Evolutionary conservation across 768 basidiomycete species (phyloP).

Genomic region (Boletus subcaerulescens): DNA sequence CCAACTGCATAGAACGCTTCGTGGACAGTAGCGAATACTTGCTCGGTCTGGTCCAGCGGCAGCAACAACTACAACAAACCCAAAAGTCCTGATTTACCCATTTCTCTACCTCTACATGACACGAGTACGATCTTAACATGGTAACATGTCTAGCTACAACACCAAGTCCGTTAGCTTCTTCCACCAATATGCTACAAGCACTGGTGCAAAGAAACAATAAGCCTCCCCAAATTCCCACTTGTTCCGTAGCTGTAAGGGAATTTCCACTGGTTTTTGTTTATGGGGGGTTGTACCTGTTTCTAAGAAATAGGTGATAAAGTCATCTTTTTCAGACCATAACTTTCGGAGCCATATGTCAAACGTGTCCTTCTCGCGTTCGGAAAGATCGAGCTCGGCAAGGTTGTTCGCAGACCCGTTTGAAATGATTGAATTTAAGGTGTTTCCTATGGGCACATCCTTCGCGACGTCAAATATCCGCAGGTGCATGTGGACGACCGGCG

Average conservation of each 20-base stretch:
- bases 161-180: constrained; percentile 31
- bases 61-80: constrained; percentile 48
- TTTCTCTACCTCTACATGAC: constrained; percentile 4
- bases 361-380: constrained; percentile 51
- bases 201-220: constrained; percentile 69
- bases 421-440: constrained; percentile 39
- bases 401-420: constrained; percentile 29
- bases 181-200: constrained; percentile 48
- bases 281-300: constrained; percentile 46
- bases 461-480: constrained; percentile 73
- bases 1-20: constrained; percentile 91
- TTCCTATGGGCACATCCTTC: constrained; percentile 66
- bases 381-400: constrained; percentile 46
- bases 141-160: constrained; percentile 11
- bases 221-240: constrained; percentile 60
- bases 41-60: constrained; percentile 58
- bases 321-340: constrained; percentile 86
- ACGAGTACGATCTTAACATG: constrained; percentile 4
- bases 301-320: constrained; percentile 64
- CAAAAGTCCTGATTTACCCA: constrained; percentile 12
- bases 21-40: constrained; percentile 83
- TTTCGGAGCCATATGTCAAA: constrained; percentile 86
- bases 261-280: constrained; percentile 37
- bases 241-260: constrained; percentile 58
- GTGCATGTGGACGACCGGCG: constrained; percentile 86